phyloP scores from a whole-genome alignment of 2,329 filamentous ascomycete genomes.

The Periglandula ipomoeae region DNA sequence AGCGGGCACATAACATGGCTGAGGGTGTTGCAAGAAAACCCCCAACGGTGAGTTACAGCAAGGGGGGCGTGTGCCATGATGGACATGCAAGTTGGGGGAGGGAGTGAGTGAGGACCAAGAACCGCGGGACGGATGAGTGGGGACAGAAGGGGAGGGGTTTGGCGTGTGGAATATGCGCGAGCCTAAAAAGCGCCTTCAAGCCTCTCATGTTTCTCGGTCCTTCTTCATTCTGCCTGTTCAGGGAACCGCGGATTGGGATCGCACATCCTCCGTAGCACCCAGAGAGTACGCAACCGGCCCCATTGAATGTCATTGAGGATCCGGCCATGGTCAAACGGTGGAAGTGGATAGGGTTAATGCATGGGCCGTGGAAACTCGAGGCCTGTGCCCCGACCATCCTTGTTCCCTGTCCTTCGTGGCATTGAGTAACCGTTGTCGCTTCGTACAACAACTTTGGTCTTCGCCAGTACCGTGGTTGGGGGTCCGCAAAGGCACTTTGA shows the following conservation, averaged over 20 bases:
- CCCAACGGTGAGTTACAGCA: background rate
- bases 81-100: background rate
- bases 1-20: background rate
- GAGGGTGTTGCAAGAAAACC: no score
- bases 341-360: constrained; percentile 14
- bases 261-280: constrained; percentile 9
- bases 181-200: background rate
- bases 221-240: constrained; percentile 6
- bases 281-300: constrained; percentile 11
- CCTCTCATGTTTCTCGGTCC: background rate
- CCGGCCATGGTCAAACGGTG: constrained; percentile 12
- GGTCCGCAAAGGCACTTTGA: no score
- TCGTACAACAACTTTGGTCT: background rate
- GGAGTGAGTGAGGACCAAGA: background rate
- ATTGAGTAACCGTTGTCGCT: no score
- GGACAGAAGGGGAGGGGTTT: background rate
- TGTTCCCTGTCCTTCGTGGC: constrained; percentile 6
- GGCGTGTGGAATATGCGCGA: background rate
- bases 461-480: constrained; percentile 6
- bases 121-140: background rate
- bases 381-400: constrained; percentile 6
- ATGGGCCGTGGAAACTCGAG: constrained; percentile 12
- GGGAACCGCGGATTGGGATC: constrained; percentile 13
- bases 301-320: constrained; percentile 18
- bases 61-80: background rate